Evolutionary conservation across 768 basidiomycete genomes (phyloP).

Genomic region (Lactarius evosmus): DNA sequence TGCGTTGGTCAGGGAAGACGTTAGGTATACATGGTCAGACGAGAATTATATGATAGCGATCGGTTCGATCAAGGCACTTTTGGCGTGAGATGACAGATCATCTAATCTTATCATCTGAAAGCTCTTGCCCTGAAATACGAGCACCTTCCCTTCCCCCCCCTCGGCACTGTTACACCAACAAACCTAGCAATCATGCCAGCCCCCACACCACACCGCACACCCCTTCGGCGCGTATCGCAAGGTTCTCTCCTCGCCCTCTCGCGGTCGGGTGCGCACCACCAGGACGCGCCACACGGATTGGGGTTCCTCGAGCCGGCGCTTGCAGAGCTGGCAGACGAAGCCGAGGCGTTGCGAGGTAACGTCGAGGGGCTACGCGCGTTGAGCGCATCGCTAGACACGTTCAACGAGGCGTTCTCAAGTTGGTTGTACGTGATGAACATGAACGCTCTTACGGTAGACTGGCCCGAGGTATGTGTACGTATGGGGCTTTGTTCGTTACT

Average conservation of each 20-base stretch:
- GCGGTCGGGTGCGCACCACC: slow-evolving; percentile 62
- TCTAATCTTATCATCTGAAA: not conserved
- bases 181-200: slow-evolving; percentile 16
- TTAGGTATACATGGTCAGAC: not conserved
- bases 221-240: slow-evolving; percentile 85
- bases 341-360: slow-evolving; percentile 74
- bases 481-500: not conserved
- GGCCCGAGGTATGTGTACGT: slow-evolving; percentile 68
- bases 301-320: slow-evolving; percentile 84
- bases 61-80: not conserved
- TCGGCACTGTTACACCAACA: not conserved
- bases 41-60: not conserved
- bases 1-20: no score
- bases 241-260: slow-evolving; percentile 87
- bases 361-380: slow-evolving; percentile 67
- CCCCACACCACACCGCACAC: slow-evolving; percentile 66
- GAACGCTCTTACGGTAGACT: slow-evolving; percentile 92
- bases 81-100: not conserved
- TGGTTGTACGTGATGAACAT: slow-evolving; percentile 91
- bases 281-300: slow-evolving; percentile 74
- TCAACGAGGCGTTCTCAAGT: slow-evolving; percentile 92
- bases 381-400: slow-evolving; percentile 71
- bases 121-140: no score
- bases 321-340: slow-evolving; percentile 85
- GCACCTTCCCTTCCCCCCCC: not conserved